Percentiles rank a stretch among this genome's conserved stretches.
Evolutionary conservation across 805 yeast genomes (phyloP).

Genomic region (Candida golubevii): DNA sequence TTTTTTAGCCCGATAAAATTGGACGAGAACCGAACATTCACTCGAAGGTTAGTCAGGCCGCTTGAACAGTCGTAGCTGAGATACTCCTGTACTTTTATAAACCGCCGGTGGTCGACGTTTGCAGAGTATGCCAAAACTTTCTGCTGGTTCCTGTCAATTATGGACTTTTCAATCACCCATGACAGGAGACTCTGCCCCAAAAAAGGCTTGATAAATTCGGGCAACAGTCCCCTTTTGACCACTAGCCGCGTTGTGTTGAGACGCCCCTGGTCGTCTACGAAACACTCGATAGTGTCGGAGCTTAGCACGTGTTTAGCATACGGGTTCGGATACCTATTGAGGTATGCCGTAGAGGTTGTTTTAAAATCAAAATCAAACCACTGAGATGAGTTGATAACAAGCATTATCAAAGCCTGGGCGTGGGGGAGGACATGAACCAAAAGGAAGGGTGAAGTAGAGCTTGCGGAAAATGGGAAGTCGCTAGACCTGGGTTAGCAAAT

Average conservation of each 20-base stretch:
- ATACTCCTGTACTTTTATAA: constrained; percentile 75
- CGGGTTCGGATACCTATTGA: constrained; percentile 64
- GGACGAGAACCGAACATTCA: constrained; percentile 65
- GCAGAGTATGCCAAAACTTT: constrained; percentile 67
- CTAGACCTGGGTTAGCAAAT: too few relatives aligned
- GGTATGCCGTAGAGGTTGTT: constrained; percentile 72
- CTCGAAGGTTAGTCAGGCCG: constrained; percentile 43
- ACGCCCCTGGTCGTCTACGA: constrained; percentile 57
- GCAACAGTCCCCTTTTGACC: constrained; percentile 75
- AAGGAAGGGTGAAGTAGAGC: too few relatives aligned
- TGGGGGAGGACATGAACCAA: too few relatives aligned
- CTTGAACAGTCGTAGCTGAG: constrained; percentile 45
- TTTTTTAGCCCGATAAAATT: constrained; percentile 66
- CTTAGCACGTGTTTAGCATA: constrained; percentile 81
- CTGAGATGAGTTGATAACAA: constrained; percentile 53
- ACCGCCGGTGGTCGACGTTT: constrained; percentile 77
- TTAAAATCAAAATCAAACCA: constrained; percentile 60
- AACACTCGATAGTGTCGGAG: constrained; percentile 66
- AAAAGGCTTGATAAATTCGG: constrained; percentile 72
- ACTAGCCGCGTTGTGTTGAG: constrained; percentile 71
- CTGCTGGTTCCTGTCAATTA: constrained; percentile 58
- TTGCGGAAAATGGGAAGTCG: too few relatives aligned
- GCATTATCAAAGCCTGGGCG: constrained; percentile 46
- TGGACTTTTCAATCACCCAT: constrained; percentile 77
- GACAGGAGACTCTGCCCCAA: constrained; percentile 60